A percentile compares a stretch with the other conserved stretches of the same genome.
phyloP scores from a whole-genome alignment of 2,329 filamentous ascomycete genomes.

The Pseudocercospora crystallina region DNA sequence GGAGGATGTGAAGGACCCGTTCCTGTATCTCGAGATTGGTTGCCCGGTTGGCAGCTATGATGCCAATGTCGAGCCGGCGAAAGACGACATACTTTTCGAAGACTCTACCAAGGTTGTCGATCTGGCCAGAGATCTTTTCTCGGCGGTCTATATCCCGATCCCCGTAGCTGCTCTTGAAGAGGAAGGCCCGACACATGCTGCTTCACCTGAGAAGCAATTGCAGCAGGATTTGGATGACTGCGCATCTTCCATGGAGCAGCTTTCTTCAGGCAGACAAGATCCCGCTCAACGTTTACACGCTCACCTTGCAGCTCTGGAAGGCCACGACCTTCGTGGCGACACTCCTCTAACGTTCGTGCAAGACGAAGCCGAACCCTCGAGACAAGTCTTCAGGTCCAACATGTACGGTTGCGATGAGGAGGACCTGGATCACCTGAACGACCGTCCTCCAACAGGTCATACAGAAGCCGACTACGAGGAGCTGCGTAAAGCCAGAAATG shows the following conservation, averaged over 20 bases:
- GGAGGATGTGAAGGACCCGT: slow-evolving; percentile 51
- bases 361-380: not conserved
- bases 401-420: slow-evolving; percentile 41
- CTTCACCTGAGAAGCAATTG: slow-evolving; percentile 2
- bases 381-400: slow-evolving; percentile 26
- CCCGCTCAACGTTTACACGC: no score
- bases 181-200: slow-evolving; percentile 1
- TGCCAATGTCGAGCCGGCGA: slow-evolving; percentile 68
- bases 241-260: not conserved
- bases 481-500: slow-evolving; percentile 32
- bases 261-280: no score
- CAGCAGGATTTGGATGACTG: not conserved
- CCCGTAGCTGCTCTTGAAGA: not conserved
- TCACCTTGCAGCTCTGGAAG: no score
- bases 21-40: slow-evolving; percentile 63
- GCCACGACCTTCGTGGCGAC: no score
- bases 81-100: slow-evolving; percentile 69
- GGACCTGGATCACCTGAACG: slow-evolving; percentile 28
- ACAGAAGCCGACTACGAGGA: slow-evolving; percentile 33
- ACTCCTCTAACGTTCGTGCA: not conserved
- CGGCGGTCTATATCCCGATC: slow-evolving; percentile 20
- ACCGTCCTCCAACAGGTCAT: slow-evolving; percentile 17
- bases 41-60: slow-evolving; percentile 68
- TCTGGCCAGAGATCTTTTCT: slow-evolving; percentile 47
- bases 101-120: slow-evolving; percentile 52